These are phyloP conservation scores for Alternaria brassicae DNA, from an alignment of 2,329 filamentous ascomycete species.

Conservation along the genomic window DNA sequence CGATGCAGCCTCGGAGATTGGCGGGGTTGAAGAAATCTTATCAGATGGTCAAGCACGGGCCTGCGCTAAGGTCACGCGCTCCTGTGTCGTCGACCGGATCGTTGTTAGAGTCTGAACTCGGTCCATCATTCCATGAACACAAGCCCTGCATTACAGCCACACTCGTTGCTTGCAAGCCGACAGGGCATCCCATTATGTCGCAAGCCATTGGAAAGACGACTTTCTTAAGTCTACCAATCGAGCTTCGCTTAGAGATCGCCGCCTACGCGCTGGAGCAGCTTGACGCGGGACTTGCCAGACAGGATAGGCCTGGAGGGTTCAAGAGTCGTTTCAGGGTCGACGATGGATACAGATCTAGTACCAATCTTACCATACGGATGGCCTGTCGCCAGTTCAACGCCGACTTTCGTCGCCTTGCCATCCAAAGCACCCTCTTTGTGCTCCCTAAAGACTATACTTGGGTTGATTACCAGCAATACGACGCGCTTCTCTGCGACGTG, in stretches of 20 bases:
- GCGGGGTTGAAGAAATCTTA: constrained; percentile 28
- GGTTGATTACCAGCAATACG: constrained; percentile 32
- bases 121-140: background rate
- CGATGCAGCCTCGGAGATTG: constrained; percentile 23
- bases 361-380: constrained; percentile 43
- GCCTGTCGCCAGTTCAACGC: constrained; percentile 49
- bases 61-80: background rate
- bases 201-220: background rate
- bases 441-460: constrained; percentile 18
- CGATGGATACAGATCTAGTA: constrained; percentile 17
- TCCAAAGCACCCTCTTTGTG: constrained; percentile 47
- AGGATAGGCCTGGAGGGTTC: background rate
- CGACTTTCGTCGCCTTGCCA: constrained; percentile 48
- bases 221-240: constrained; percentile 45
- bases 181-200: background rate
- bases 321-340: background rate
- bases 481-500: constrained; percentile 30
- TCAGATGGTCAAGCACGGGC: constrained; percentile 26
- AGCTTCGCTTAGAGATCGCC: constrained; percentile 48
- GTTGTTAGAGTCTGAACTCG: background rate
- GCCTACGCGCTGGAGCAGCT: constrained; percentile 29
- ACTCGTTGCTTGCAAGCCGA: background rate
- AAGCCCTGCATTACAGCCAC: background rate
- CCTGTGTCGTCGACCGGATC: background rate
- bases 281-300: constrained; percentile 32